Base-by-base conservation (phyloP, 441 rosid species). In the Aleurites moluccanus region DNA sequence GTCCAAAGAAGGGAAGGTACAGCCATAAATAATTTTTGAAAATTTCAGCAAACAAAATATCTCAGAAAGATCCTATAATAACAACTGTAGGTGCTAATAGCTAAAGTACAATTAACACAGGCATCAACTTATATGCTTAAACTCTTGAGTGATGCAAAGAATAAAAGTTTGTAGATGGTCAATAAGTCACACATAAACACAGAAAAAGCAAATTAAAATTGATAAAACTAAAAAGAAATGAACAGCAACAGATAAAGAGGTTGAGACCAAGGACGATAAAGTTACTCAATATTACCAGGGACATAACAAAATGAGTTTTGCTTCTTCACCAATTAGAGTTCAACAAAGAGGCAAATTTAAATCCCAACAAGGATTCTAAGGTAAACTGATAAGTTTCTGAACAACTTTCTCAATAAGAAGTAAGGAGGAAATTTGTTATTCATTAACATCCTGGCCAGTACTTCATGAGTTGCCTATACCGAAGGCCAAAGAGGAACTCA, bases 1-100 rank as follows among this genome's bases (percentile, higher is more conserved):
- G 86, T 78, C 53, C 42, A 69, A 55, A 64, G 16, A 18, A 30
- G 64, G 38, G 42, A 44, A 64, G 45, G 63, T 52, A 57, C n/a
- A 16, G 50, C 38, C 13, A 72, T 57, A 57, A 30, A 72, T 59
- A 61, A 13, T 3, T 2, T 11, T 59, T 11, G 30, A 35, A 47
- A 35, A 47, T 4, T 65, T 63, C 44, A 28, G 59, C 20, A 56
- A 11, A 16, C 27, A 27, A 10, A 64, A 64, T 57, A 55, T 59
- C 62, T 44, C 25, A 16, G 61, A 27, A 61, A 73, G 38, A 47
- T 47, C 42, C 28, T 30, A 15, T 3, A 45, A 10, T 57, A 55
- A 66, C n/a, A 67, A 35, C 33, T 40, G 59, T 20, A 23, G 64
- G 9, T 42, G 49, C 30, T 66, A 73, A 35, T 64, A 30, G 69